Base-by-base conservation (phyloP, 768 basidiomycete species). In the Lyophyllum semitale region DNA sequence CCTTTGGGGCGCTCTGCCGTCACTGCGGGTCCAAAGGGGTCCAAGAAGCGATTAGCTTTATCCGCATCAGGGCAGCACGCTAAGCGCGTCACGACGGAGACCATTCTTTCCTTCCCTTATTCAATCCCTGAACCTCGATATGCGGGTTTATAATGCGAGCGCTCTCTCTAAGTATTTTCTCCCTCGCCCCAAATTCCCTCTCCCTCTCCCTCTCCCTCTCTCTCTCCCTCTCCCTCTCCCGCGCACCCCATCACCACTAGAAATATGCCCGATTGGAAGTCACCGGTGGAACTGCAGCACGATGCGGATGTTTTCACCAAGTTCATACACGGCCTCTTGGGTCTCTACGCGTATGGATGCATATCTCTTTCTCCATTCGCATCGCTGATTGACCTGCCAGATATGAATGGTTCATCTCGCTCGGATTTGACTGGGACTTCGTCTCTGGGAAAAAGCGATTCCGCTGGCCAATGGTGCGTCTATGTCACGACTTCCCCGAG, bases 361-460 rank as follows among this genome's bases (percentile, higher is more conserved):
- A n/a, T n/a, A n/a, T 47, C 22, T 30, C 47, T 52, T 23, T 40
- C 35, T 51, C 35, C 40, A 15, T 22, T 38, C 42, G 35, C 42
- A n/a, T 40, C 22, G 44, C 40, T 42, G 25, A 58, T 23, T 20
- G 22, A 37, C 25, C 9, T 17, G 15, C 8, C 54, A 87, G 84
- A 35, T 88, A 84, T 75, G 87, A 88, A 65, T 85, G 82, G 70
- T 73, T 82, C 57, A 73, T 80, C 17, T 85, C 86, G 22, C 67
- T 87, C 30, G 68, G 77, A 55, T 89, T 89, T 60, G 87, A 89
- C 61, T 85, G 81, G 80, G 75, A 81, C 48, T 80, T 81, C 54
- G 59, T 88, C 54, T 72, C 77, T 23, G 77, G 86, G 42, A 80
- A 76, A 65, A 83, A 80, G 57, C 71, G 61, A 47, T 88, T 89